A percentile compares a stretch with the other conserved stretches of the same genome.
Conservation (phyloP, 192 early-diverging fungal genomes). For the Coemansia sp. region DNA sequence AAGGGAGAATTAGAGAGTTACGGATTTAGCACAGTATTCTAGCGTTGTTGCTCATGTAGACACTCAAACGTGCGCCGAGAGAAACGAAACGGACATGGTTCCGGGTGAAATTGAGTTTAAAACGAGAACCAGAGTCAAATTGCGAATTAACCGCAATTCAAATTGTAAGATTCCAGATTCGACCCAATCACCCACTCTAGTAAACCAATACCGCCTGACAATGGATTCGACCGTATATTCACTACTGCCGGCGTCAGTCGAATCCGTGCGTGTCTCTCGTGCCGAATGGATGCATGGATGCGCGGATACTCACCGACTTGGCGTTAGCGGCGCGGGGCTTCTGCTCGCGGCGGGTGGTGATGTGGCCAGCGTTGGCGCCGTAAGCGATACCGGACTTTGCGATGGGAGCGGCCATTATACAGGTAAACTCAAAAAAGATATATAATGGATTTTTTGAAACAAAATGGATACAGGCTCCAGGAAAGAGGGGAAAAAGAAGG, state of each 20-base stretch:
- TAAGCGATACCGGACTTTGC: constrained; percentile 81
- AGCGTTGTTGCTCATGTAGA: too few species aligned
- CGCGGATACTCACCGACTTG: constrained; percentile 38
- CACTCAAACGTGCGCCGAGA: too few species aligned
- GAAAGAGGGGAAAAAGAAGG: constrained; percentile 3
- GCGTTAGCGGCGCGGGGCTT: constrained; percentile 27
- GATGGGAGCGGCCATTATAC: constrained; percentile 59
- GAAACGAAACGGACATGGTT: too few species aligned
- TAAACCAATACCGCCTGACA: too few species aligned
- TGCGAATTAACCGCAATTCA: neutral
- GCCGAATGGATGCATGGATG: neutral
- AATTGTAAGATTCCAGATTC: neutral
- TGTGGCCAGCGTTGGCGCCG: constrained; percentile 93
- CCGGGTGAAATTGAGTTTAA: neutral
- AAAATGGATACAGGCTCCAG: too few species aligned
- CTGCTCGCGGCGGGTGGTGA: constrained; percentile 65
- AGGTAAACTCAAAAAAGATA: neutral
- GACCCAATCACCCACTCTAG: neutral
- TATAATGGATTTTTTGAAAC: constrained; percentile 12
- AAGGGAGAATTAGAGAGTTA: too few species aligned
- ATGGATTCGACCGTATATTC: too few species aligned
- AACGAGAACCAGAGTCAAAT: neutral
- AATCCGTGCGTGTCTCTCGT: too few species aligned
- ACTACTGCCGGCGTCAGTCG: too few species aligned
- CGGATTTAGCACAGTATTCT: neutral